Evolutionary conservation across 768 basidiomycete species (phyloP), one percentile per base, ranked within the genome.

Genomic region (Neoboletus subvelutipes): DNA sequence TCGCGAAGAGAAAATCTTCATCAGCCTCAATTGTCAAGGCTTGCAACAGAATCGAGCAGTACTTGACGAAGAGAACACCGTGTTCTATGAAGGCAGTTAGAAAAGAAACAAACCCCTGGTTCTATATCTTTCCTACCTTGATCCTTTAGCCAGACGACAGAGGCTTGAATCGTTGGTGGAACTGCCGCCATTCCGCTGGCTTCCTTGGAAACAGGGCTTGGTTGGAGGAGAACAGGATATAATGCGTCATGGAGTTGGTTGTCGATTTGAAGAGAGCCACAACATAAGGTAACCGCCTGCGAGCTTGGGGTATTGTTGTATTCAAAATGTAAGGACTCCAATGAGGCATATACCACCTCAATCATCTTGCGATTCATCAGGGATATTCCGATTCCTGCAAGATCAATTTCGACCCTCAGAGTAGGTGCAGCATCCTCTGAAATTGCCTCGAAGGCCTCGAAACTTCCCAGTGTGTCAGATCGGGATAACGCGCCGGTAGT

Each of bases 51-150:
- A 98, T 83, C 2, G 95, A 95, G 52, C 92, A 96, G 67, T 98
- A 98, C 74, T 98, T 98, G 76, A 99, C 81, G 71, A 97, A 98
- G n/a, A 93, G 73, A 10, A 99, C 97, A 18, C 97, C 97, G 62
- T 98, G 97, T n/a, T 88, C 97, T 99, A 52, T 41, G 13, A 48
- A 45, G 15, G 17, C 5, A 6, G 5, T 61, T 4, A 50, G 45
- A 22, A 54, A 18, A 54, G 18, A 41, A 47, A 39, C 2, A 18
- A 39, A 8, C 22, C 2, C 6, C 20, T 41, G 40, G 17, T 28
- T 7, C 24, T 15, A 40, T 36, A 52, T 20, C 5, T 45, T 51
- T 22, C 40, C 66, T 59, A 93, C 96, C 92, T 80, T 93, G 84
- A 68, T 98, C 96, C 65, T 98, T 98, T 55, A 98, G 76, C 77